Conservation (phyloP, 2,329 filamentous ascomycete genomes). For the Cladophialophora immunda region DNA sequence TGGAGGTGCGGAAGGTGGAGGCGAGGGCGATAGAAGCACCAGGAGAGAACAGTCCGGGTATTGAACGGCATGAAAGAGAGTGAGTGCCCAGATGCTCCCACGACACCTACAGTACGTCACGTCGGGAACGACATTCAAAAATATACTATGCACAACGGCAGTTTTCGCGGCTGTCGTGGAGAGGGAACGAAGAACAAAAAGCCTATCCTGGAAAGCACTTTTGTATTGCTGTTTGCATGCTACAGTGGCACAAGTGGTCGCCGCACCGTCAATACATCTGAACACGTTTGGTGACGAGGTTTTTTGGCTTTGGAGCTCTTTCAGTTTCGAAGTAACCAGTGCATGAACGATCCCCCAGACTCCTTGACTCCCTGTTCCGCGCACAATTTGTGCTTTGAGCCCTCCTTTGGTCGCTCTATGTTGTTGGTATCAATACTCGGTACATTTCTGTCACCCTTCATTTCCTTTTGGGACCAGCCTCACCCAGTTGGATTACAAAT, state of each 20-base stretch:
- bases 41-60: constrained; percentile 36
- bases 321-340: no score
- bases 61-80: constrained; percentile 9
- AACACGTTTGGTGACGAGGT: not conserved
- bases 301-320: not conserved
- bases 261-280: not conserved
- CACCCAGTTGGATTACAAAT: not conserved
- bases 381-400: not conserved
- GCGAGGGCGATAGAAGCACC: constrained; percentile 13
- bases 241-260: not conserved
- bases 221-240: not conserved
- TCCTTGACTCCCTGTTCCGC: not conserved
- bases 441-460: not conserved
- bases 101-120: not conserved
- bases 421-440: not conserved
- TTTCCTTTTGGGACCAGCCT: not conserved
- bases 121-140: not conserved
- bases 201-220: not conserved
- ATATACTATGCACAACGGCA: not conserved
- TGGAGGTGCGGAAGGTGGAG: not conserved
- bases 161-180: not conserved
- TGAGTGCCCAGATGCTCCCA: not conserved
- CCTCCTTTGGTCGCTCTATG: not conserved
- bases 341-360: not conserved
- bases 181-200: not conserved